Evolutionary conservation across 768 basidiomycete genomes (phyloP), one percentile per base, ranked within the genome.

Genomic region (Crucibulum laeve): DNA sequence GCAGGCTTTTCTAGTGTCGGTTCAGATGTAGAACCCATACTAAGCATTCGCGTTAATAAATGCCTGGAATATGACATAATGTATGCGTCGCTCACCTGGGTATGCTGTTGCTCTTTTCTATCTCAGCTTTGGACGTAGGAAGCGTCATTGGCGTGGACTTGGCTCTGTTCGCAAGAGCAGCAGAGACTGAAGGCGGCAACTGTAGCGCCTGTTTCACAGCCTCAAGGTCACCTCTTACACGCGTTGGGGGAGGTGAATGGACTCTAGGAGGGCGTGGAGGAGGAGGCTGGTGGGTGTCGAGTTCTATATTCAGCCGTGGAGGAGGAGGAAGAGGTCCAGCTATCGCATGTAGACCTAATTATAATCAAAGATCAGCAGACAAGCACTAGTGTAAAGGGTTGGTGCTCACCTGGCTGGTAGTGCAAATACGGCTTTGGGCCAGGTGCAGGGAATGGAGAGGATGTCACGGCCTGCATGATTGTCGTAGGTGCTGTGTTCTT

Each of bases 301-400:
- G 69, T 45, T 65, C 66, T 43, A 80, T 73, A 44, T 69, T 60
- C 15, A 80, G 73, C 45, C 80, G 69, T 2, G 86, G 84, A 6
- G 84, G 85, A 24, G 79, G 77, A 22, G 87, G 85, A 46, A 85
- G 69, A 37, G 87, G 86, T 3, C 84, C 83, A 32, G 85, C 86
- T 18, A 75, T 86, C 5, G 84, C 71, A 61, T 89, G 82, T 1
- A 82, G 53, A 38, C 77, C 75, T 69, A 52, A 30, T 21, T 50
- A 46, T 24, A 38, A 40, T 24, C 33, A 21, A 23, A 4, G n/a
- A 26, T 14, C 35, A 42, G 19, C 17, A n/a, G 41, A 14, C 28
- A 34, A 28, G 13, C 24, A 30, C 28, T 36, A 34, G 25, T 10
- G 38, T 24, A 21, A 44, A 19, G 30, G 22, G 14, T 36, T 26